Base-by-base conservation (phyloP, 2,329 filamentous ascomycete genomes). In the Talaromyces albobiverticillius region DNA sequence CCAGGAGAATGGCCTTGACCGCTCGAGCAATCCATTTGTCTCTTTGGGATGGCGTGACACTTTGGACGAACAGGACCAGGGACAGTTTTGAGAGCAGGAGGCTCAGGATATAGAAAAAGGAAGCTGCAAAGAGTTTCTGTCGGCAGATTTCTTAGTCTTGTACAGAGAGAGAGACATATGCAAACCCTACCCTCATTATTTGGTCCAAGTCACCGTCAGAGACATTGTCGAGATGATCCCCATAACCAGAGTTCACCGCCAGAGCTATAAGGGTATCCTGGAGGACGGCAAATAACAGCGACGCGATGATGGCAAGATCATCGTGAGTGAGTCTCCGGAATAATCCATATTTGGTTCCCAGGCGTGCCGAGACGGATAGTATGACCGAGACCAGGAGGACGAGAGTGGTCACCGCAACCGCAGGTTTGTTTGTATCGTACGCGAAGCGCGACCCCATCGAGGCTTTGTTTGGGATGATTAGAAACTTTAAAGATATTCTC, bases 31-130 rank as follows among this genome's bases (percentile, higher is more conserved):
- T 53, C 22, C 48, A 42, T 22, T 60, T 57, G 43, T 64, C 60
- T 46, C 59, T 59, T 18, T 43, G 42, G 0, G 54, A 53, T 14
- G 60, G 60, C 6, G 62, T 61, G 13, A 65, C 51, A 23, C 53
- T 58, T 10, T 59, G 53, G 29, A 64, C 60, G 40, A 65, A 65
- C 3, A 53, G 32, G 6, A 58, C 59, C n/a, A 65, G 49, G 2
- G 63, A 65, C 38, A 65, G 42, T 43, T 65, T 64, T 8, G 63
- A 65, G 31, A 63, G 49, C 10, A 42, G 52, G 16, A 65, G 56
- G 34, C 62, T 61, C 2, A 57, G 25, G n/a, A 59, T 50, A 40
- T 62, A 64, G 1, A 64, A 41, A 46, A 63, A 46, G 14, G 53
- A 59, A 16, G 53, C 60, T 13, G 61, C 57, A 25, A 59, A 64